Evolutionary conservation across 257 asterid species (phyloP).

Genomic region (Solanum ahanhuiri): DNA sequence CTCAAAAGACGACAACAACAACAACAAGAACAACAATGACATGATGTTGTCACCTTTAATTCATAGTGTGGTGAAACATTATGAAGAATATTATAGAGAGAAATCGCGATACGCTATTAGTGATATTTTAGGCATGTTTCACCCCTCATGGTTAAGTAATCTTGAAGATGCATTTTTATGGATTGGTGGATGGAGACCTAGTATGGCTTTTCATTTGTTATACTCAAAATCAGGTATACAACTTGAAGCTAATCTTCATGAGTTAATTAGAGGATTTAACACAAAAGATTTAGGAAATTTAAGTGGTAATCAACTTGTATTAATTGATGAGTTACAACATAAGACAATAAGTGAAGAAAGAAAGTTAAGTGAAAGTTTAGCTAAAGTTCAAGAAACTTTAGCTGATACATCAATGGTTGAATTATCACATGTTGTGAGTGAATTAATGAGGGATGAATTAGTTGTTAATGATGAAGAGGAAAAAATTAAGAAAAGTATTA

Average conservation of each 20-base stretch:
- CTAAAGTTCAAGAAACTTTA: slow-evolving; percentile 44
- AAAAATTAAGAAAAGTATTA: slow-evolving; percentile 9
- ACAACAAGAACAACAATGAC: not conserved
- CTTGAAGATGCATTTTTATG: slow-evolving; percentile 63
- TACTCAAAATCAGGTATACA: slow-evolving; percentile 58
- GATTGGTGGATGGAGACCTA: slow-evolving; percentile 84
- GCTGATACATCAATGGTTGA: slow-evolving; percentile 50
- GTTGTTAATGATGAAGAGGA: not conserved
- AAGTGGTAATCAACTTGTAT: slow-evolving; percentile 18
- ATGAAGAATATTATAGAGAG: slow-evolving; percentile 45
- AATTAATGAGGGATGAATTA: slow-evolving; percentile 19
- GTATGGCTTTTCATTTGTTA: slow-evolving; percentile 54
- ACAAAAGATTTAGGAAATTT: slow-evolving; percentile 35
- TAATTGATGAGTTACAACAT: slow-evolving; percentile 32
- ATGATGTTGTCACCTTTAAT: slow-evolving; percentile 2
- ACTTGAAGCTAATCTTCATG: slow-evolving; percentile 34
- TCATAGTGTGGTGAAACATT: slow-evolving; percentile 27
- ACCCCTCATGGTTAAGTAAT: slow-evolving; percentile 51
- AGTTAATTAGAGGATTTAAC: slow-evolving; percentile 27
- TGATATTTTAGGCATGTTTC: slow-evolving; percentile 28
- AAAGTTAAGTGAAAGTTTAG: slow-evolving; percentile 40
- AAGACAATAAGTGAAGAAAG: slow-evolving; percentile 33
- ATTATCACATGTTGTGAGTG: slow-evolving; percentile 32
- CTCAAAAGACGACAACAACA: slow-evolving; percentile 2
- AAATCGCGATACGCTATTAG: slow-evolving; percentile 26